Evolutionary conservation across 164 flowering plant species (phyloP), one percentile per base, ranked within the genome.

Genomic region (Stephania japonica): DNA sequence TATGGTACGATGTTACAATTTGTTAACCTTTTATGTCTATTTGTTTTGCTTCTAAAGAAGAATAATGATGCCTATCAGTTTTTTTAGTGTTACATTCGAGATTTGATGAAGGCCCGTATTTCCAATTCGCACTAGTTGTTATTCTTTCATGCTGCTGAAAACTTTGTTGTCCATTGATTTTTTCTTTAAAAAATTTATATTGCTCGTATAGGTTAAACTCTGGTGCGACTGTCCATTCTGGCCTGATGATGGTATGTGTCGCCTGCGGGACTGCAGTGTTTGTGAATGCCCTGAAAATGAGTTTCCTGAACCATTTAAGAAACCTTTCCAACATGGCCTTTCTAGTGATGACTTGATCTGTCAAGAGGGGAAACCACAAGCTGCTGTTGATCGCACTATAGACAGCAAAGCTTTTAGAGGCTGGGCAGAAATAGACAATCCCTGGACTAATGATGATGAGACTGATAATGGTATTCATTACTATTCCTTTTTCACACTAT

Each of bases 161-260:
- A 82, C 78, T 96, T 76, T 91, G 95, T 94, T 96, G 98, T 83
- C 44, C 21, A 23, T 32, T 10, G n/a, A n/a, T n/a, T n/a, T n/a
- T n/a, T n/a, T n/a, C n/a, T n/a, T n/a, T n/a, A n/a, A 68, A 24
- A 71, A 75, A 25, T 16, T 49, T 68, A 43, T 16, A 50, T 68
- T 32, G 62, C 14, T 50, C 74, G 59, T 63, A 14, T 79, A 93
- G 98, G 97, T 83, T 41, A 96, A 96, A 82, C 78, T 96, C 76
- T 93, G 97, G 97, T 96, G 99, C 82, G 95, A 96, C 80, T 96
- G 99, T 81, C 97, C 98, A 61, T 96, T 93, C 84, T 96, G 99
- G 99, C 99, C 88, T 50, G 99, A 96, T 76, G 99, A 96, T 84
- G 99, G 99, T 14, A 91, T 96, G 99, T 96, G 99, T 80, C 94